Conservation (phyloP, 1,139 yeast genomes). For the Blastobotrys illinoisensis region DNA sequence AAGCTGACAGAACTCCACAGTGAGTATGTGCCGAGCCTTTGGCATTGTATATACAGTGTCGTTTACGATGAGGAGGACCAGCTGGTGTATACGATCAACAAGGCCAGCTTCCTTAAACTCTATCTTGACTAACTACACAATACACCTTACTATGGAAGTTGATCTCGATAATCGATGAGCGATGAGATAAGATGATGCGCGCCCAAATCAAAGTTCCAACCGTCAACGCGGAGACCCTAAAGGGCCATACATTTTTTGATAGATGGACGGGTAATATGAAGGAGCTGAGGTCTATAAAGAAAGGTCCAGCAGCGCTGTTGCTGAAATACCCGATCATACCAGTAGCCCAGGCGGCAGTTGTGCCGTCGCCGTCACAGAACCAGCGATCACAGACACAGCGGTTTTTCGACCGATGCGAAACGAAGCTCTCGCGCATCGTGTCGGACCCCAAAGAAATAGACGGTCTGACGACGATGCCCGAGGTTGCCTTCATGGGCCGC, state of each 20-base stretch:
- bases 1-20: background rate
- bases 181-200: too few relatives aligned
- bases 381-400: slow-evolving; percentile 10
- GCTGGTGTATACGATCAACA: background rate
- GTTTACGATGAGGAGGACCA: background rate
- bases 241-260: background rate
- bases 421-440: slow-evolving; percentile 10
- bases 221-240: background rate
- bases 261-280: slow-evolving; percentile 6
- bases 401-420: slow-evolving; percentile 12
- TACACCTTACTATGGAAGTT: too few relatives aligned
- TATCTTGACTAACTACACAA: background rate
- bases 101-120: background rate
- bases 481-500: slow-evolving; percentile 67
- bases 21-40: background rate
- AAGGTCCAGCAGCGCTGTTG: slow-evolving; percentile 8
- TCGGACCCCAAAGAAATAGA: slow-evolving; percentile 10
- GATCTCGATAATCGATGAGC: too few relatives aligned
- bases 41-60: background rate
- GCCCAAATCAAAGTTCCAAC: background rate
- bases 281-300: slow-evolving; percentile 8
- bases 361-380: slow-evolving; percentile 2
- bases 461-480: slow-evolving; percentile 41
- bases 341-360: slow-evolving; percentile 3
- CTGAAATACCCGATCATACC: slow-evolving; percentile 3